Conservation (phyloP, 2,329 filamentous ascomycete genomes). For the Thelonectria rubi region DNA sequence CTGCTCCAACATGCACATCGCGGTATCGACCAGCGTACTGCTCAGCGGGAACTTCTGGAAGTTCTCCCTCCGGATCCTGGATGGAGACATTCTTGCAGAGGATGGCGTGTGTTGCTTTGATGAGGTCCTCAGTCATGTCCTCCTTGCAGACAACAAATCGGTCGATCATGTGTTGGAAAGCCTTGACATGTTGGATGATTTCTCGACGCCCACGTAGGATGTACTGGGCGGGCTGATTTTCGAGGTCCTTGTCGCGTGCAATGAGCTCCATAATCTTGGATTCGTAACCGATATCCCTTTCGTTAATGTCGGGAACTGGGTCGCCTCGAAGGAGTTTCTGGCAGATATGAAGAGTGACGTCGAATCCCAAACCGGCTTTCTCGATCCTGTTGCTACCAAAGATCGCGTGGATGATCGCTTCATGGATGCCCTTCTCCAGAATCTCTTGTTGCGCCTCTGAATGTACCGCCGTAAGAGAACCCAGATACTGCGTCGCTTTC, state of each 20-base stretch:
- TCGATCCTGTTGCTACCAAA: constrained; percentile 43
- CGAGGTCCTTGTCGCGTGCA: not conserved
- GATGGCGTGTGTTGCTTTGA: too few species aligned
- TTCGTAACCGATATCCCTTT: constrained; percentile 8
- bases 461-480: not conserved
- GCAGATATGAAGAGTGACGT: constrained; percentile 33
- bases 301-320: constrained; percentile 7
- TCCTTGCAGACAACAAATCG: too few species aligned
- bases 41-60: too few species aligned
- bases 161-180: constrained; percentile 33
- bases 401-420: constrained; percentile 33
- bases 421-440: constrained; percentile 23
- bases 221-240: not conserved
- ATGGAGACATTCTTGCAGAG: too few species aligned
- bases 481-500: constrained; percentile 17
- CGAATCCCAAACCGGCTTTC: constrained; percentile 26
- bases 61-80: too few species aligned
- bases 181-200: constrained; percentile 36
- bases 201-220: constrained; percentile 31
- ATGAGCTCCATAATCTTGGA: constrained; percentile 15
- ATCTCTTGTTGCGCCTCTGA: constrained; percentile 19
- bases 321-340: constrained; percentile 26
- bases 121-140: too few species aligned
- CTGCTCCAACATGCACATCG: too few species aligned
- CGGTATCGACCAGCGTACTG: too few species aligned